Conservation (phyloP, 768 basidiomycete genomes). For the Kwoniella dendrophila region DNA sequence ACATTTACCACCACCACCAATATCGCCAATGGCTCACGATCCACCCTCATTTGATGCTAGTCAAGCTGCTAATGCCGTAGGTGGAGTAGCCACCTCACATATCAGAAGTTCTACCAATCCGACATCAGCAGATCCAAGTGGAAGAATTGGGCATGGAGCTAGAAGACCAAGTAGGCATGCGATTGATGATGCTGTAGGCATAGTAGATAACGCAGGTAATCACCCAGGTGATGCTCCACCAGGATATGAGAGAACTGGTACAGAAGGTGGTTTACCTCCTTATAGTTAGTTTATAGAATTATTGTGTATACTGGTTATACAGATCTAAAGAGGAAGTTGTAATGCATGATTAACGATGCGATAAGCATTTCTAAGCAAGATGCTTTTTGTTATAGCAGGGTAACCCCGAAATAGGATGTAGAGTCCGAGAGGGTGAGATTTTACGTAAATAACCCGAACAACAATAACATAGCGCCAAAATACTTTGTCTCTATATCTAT, state of each 20-base stretch:
- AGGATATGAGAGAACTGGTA: constrained; percentile 20
- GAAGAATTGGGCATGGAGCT: neutral
- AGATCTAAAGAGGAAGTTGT: no score
- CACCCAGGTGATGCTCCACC: constrained; percentile 24
- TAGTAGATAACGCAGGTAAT: neutral
- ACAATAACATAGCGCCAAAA: no score
- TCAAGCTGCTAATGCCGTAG: constrained; percentile 21
- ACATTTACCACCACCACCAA: neutral
- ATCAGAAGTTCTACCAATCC: neutral
- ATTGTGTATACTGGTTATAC: neutral
- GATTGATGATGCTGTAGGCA: constrained; percentile 14
- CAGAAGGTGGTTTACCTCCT: constrained; percentile 20
- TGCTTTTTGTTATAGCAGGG: no score
- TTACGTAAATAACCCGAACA: no score
- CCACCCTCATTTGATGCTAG: constrained; percentile 23
- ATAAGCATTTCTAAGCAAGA: no score
- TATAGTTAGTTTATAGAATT: constrained; percentile 12
- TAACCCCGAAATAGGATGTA: no score
- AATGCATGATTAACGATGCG: no score
- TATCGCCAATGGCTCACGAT: constrained; percentile 17
- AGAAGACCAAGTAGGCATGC: constrained; percentile 22
- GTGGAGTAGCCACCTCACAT: constrained; percentile 21
- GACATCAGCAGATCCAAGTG: neutral
- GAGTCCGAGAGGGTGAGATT: no score
- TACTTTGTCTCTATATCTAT: no score